Evolutionary conservation across 75 land plant species (phyloP).

Genomic region (Larix kaempferi): DNA sequence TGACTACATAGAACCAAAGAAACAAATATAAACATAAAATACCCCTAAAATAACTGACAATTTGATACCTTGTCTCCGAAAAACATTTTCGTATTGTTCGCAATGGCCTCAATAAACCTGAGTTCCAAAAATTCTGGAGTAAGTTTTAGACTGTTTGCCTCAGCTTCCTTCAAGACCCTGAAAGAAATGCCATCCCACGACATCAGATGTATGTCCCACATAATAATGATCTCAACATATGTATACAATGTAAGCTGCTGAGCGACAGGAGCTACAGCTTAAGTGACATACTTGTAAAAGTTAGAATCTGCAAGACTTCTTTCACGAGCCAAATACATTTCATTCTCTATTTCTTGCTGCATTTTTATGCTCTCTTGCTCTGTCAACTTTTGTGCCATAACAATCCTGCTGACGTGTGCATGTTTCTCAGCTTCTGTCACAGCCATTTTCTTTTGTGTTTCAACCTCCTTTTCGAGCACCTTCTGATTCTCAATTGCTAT

Average conservation of each 20-base stretch:
- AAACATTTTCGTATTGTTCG: slow-evolving; percentile 91
- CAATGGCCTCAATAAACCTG: slow-evolving; percentile 86
- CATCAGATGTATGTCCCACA: background rate
- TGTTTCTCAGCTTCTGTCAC: slow-evolving; percentile 94
- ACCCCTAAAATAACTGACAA: background rate
- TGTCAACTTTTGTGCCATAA: slow-evolving; percentile 87
- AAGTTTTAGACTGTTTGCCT: slow-evolving; percentile 87
- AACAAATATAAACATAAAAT: background rate
- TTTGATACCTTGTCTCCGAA: slow-evolving; percentile 84
- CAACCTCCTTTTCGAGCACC: slow-evolving; percentile 95
- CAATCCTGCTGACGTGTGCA: slow-evolving; percentile 86
- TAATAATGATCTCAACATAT: background rate
- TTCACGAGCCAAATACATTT: slow-evolving; percentile 80
- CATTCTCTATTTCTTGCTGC: slow-evolving; percentile 83
- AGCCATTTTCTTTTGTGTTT: slow-evolving; percentile 87
- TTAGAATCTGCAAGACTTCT: slow-evolving; percentile 83
- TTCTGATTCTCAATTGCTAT: slow-evolving; percentile 92
- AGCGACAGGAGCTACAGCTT: background rate
- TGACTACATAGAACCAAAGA: background rate
- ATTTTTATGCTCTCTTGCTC: slow-evolving; percentile 78
- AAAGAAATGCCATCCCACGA: background rate
- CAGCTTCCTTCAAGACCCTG: slow-evolving; percentile 92
- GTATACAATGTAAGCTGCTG: background rate
- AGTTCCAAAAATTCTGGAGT: slow-evolving; percentile 84
- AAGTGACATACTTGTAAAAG: slow-evolving; percentile 53